Percentiles rank a stretch among this genome's conserved stretches.
Evolutionary conservation across 495 filamentous ascomycete species (phyloP).

Genomic region (Penicillium canariense): DNA sequence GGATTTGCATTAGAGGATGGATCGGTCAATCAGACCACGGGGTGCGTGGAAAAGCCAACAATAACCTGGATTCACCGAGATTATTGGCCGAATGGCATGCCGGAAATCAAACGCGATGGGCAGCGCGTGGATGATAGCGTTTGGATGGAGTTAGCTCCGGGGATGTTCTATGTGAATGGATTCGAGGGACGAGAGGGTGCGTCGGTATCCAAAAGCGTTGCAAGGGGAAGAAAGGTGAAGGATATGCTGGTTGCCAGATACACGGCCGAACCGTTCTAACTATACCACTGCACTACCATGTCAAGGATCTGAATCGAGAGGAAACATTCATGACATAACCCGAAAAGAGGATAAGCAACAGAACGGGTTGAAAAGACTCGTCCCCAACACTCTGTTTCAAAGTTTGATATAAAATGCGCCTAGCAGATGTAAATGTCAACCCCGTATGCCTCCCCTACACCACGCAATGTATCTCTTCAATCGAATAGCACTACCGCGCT

Average conservation of each 20-base stretch:
- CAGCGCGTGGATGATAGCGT: background rate
- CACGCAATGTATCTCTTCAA: slow-evolving; percentile 7
- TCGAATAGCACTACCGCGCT: slow-evolving; percentile 47
- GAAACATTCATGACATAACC: no score
- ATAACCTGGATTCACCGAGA: background rate
- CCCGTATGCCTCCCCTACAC: background rate
- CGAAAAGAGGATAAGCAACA: no score
- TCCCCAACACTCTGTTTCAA: background rate
- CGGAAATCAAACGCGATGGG: background rate
- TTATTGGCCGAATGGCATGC: background rate
- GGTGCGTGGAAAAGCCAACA: background rate
- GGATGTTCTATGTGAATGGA: background rate
- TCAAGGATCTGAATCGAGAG: no score
- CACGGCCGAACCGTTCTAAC: background rate
- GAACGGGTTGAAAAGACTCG: background rate
- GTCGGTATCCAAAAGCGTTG: background rate
- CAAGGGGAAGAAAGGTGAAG: slow-evolving; percentile 13
- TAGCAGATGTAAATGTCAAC: background rate
- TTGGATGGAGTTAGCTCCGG: background rate
- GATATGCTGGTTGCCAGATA: background rate
- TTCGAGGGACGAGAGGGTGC: background rate
- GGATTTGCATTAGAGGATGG: background rate
- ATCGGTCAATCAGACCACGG: background rate
- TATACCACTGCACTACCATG: no score
- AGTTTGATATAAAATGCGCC: no score